Evolutionary conservation across 1,284 basidiomycete species (phyloP), one percentile per base, ranked within the genome.

Genomic region (Malassezia furfur): DNA sequence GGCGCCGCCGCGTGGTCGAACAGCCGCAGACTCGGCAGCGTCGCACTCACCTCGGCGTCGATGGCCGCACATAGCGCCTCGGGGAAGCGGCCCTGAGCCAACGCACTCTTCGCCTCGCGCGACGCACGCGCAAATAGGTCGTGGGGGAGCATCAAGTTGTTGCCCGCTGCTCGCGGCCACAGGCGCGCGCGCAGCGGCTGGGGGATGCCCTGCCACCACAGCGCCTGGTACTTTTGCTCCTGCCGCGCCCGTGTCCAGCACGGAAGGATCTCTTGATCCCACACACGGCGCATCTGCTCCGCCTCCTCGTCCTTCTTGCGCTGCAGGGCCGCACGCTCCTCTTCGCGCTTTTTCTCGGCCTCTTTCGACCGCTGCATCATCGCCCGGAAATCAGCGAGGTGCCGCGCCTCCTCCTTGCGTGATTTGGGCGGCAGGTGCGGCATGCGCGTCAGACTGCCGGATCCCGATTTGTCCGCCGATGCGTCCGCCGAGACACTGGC

Each of bases 181-280:
- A 96, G 83, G 5, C 81, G 78, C 0, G 88, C 87, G 39, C 93
- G 81, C 51, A 93, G 77, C 72, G 87, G 86, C 0, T 85, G 83
- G 0, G 93, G 93, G 50, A 91, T 85, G 7, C 93, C 93, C 43
- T 82, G 81, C 85, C 91, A 93, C 93, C 93, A 98, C 15, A 96
- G 68, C 65, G 80, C 81, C 39, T 86, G 81, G 49, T 93, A 76
- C 1, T 75, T 75, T 0, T 81, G 79, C 61, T 84, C 83, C 63
- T 80, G 83, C 65, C 83, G 73, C 3, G 88, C 86, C 28, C 82
- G 80, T 43, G 81, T 83, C 87, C 88, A 91, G 70, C 90, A 85
- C 0, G 88, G 87, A 28, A 87, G 68, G 60, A 93, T 85, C 34
- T 84, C 81, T 53, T 81, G 81, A 67, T 90, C 84, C 88, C 88